A percentile compares a stretch with the other conserved stretches of the same genome.
Evolutionary conservation across 2,329 filamentous ascomycete genomes (phyloP).

Genomic region (Hymenoscyphus fructigenus): DNA sequence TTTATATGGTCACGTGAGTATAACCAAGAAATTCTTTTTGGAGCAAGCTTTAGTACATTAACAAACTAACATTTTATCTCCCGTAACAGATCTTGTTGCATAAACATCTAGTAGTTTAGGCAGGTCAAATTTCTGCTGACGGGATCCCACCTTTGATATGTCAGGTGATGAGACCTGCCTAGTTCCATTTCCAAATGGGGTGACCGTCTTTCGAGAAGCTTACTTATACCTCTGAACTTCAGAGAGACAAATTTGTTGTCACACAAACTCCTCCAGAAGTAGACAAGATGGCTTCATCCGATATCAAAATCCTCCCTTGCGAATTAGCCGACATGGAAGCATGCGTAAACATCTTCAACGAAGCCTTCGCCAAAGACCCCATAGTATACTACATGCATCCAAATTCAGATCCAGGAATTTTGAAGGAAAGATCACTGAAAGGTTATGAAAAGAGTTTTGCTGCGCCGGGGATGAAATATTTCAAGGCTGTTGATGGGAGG

Average conservation of each 20-base stretch:
- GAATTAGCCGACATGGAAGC: not conserved
- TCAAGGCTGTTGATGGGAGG: not conserved
- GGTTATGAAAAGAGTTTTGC: not conserved
- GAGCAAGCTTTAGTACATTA: too few species aligned
- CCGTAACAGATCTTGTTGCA: too few species aligned
- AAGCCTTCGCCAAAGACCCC: not conserved
- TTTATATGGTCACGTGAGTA: too few species aligned
- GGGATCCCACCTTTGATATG: not conserved
- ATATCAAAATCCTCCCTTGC: not conserved
- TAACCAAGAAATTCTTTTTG: too few species aligned
- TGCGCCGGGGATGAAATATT: not conserved
- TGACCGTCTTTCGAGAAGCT: not conserved
- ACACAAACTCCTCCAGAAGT: not conserved
- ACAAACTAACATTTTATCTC: too few species aligned
- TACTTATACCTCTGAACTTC: too few species aligned
- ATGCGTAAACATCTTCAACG: not conserved
- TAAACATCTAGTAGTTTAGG: too few species aligned
- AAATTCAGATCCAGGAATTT: not conserved
- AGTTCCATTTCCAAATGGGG: not conserved
- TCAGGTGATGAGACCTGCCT: not conserved
- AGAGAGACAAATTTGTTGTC: not conserved
- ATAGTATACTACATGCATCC: not conserved
- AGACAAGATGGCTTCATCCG: not conserved
- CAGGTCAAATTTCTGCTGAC: too few species aligned
- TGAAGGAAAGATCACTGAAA: not conserved